Evolutionary conservation across 2,329 filamentous ascomycete genomes (phyloP), one percentile per base, ranked within the genome.

Genomic region (Erysiphe pulchra): DNA sequence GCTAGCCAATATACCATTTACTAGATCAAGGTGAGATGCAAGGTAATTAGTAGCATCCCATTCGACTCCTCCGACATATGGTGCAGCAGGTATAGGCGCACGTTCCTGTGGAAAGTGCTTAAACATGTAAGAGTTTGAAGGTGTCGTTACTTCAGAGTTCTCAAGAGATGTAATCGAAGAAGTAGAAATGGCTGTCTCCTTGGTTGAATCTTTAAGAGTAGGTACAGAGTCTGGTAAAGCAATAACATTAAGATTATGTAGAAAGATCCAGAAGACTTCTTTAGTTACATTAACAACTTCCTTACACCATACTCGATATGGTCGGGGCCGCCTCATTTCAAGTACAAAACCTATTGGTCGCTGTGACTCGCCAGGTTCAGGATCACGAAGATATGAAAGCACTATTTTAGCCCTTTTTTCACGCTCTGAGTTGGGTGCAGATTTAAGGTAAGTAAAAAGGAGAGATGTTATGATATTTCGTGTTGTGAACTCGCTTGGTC

Each of bases 11-110:
- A 95, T 74, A 30, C 84, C 87, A 56, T 95, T 98, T 54, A 95
- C 64, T 11, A 98, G 75, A 56, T 95, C 90, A 10, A 98, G 69
- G 56, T 98, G 87, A 0, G 81, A 82, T 16, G 87, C 84, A 11
- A 95, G 69, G 59, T 95, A 95, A 61, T 93, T 94, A 10, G 90
- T 95, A 2, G 90, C 90, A 58, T 95, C 90, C 90, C 90, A 95
- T 62, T 98, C 90, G 10, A 95, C 90, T 46, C 90, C 87, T 43
- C 90, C 90, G 38, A 95, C 86, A 57, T 95, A 95, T 0, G 87
- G 87, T 5, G 87, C 87, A 14, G 90, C 87, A 24, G 87, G 84
- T 0, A 95, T 85, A 0, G 90, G 90, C 3, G 86, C 81, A 0
- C 85, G 76, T 53, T 86, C 81, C 42, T 77, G 73, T 0, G 90